Conservation (phyloP, 2,329 filamentous ascomycete genomes). For the Fusarium solani-melongenae region DNA sequence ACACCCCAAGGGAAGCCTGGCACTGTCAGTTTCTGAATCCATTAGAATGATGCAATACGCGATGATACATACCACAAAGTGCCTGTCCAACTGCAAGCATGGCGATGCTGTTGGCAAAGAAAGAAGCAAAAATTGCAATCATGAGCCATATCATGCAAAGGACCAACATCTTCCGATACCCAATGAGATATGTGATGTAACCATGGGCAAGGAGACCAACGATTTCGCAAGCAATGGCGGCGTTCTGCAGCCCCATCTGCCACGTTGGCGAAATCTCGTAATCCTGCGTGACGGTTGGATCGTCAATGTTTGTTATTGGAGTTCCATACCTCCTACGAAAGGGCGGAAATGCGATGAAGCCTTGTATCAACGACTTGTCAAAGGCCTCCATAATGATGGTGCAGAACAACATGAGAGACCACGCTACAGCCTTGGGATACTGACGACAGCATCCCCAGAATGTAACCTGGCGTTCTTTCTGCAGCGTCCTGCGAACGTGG, state of each 20-base stretch:
- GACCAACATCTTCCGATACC: constrained; percentile 54
- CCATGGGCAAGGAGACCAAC: constrained; percentile 56
- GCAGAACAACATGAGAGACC: constrained; percentile 39
- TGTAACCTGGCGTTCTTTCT: constrained; percentile 11
- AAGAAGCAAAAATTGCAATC: constrained; percentile 52
- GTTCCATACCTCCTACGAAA: constrained; percentile 42
- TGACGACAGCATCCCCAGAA: constrained; percentile 31
- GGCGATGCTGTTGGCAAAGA: constrained; percentile 49
- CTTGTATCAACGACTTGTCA: constrained; percentile 35
- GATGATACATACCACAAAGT: constrained; percentile 38
- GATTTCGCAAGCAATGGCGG: constrained; percentile 35
- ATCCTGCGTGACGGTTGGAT: constrained; percentile 41
- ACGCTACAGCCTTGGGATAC: constrained; percentile 41
- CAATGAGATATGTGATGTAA: constrained; percentile 51
- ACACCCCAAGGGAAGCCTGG: constrained; percentile 48
- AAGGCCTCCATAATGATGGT: constrained; percentile 43
- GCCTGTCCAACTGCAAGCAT: constrained; percentile 50
- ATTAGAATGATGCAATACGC: not conserved
- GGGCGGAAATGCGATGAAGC: constrained; percentile 38
- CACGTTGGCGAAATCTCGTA: constrained; percentile 47
- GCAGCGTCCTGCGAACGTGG: not conserved
- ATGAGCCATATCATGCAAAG: constrained; percentile 48
- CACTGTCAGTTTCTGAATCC: not conserved
- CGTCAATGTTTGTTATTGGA: constrained; percentile 17
- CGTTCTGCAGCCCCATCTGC: constrained; percentile 40